Evolutionary conservation across 495 filamentous ascomycete genomes (phyloP).

Genomic region (Peziza echinospora): DNA sequence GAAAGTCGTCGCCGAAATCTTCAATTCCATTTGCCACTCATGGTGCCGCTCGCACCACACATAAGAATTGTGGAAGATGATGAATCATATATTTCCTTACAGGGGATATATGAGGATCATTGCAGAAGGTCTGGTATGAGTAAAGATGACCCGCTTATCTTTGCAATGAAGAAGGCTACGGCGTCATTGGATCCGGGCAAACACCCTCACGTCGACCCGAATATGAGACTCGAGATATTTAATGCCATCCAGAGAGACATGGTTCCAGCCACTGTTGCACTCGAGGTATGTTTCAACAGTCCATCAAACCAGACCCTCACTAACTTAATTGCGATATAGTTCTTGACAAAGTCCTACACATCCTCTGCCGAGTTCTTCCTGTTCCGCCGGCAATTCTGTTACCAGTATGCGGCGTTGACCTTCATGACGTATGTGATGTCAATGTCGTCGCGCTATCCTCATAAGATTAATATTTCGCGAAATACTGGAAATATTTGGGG

Average conservation of each 20-base stretch:
- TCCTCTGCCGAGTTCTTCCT: conserved; percentile 90
- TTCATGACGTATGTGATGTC: conserved; percentile 98
- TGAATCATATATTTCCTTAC: conserved; percentile 76
- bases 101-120: conserved; percentile 87
- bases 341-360: conserved; percentile 59
- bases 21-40: conserved; percentile 84
- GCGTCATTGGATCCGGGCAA: conserved; percentile 37
- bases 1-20: conserved; percentile 84
- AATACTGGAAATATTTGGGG: conserved; percentile 88
- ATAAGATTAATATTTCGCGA: conserved; percentile 81
- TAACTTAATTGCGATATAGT: conserved; percentile 34
- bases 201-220: conserved; percentile 21
- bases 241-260: conserved; percentile 77
- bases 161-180: conserved; percentile 80
- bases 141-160: conserved; percentile 88
- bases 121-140: conserved; percentile 64
- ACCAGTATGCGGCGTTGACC: conserved; percentile 85
- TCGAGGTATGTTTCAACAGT: conserved; percentile 28
- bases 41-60: conserved; percentile 82
- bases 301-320: background rate
- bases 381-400: conserved; percentile 87
- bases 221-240: conserved; percentile 61
- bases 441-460: conserved; percentile 82
- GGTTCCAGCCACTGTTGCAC: conserved; percentile 55
- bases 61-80: conserved; percentile 91